phyloP scores from a whole-genome alignment of 192 early-diverging fungal species.

The Coemansia reversa region DNA sequence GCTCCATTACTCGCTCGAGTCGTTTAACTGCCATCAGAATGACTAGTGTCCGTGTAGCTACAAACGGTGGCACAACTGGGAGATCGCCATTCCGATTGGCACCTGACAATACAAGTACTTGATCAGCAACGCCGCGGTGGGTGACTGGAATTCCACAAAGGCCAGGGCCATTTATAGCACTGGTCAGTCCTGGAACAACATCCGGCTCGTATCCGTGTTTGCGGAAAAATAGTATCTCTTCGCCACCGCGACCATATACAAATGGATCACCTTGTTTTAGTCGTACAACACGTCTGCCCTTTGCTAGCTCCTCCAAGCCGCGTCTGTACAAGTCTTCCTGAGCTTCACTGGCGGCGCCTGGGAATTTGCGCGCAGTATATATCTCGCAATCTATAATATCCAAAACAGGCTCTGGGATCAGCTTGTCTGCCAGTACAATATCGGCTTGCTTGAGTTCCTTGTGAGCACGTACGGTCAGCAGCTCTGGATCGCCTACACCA shows the following conservation, averaged over 20 bases:
- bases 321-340: conserved; percentile 77
- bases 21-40: conserved; percentile 83
- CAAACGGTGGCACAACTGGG: conserved; percentile 69
- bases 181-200: conserved; percentile 77
- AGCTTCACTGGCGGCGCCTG: conserved; percentile 64
- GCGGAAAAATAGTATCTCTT: conserved; percentile 78
- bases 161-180: conserved; percentile 73
- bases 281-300: conserved; percentile 72
- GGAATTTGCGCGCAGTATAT: conserved; percentile 68
- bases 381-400: conserved; percentile 57
- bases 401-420: conserved; percentile 64
- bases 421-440: conserved; percentile 79
- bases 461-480: conserved; percentile 74
- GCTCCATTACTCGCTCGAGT: conserved; percentile 61
- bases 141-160: conserved; percentile 80
- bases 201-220: conserved; percentile 67
- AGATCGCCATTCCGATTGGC: conserved; percentile 74
- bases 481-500: conserved; percentile 79
- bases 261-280: conserved; percentile 93
- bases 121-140: conserved; percentile 82
- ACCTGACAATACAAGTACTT: conserved; percentile 81
- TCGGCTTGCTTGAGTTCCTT: conserved; percentile 67
- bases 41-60: conserved; percentile 71
- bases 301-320: conserved; percentile 67
- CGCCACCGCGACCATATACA: conserved; percentile 89